phyloP scores from a whole-genome alignment of 2,329 filamentous ascomycete species.

The Emydomyces testavorans region DNA sequence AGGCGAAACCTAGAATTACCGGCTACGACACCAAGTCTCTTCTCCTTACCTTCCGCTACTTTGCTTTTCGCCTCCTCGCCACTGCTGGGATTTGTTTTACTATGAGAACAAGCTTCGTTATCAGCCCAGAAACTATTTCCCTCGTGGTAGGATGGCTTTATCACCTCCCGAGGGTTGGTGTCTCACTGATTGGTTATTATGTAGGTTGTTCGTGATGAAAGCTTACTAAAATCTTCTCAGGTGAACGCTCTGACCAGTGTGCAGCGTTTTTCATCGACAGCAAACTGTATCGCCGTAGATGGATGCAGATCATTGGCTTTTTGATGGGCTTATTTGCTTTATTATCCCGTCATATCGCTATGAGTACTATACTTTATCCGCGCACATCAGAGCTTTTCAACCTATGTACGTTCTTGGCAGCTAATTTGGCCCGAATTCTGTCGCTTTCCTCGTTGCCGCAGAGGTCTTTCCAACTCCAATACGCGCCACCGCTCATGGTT shows the following conservation, averaged over 20 bases:
- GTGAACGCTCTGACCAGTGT: not conserved
- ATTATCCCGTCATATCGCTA: constrained; percentile 82
- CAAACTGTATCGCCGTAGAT: constrained; percentile 91
- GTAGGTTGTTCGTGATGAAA: constrained; percentile 47
- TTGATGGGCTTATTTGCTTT: constrained; percentile 88
- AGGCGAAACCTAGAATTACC: constrained; percentile 76
- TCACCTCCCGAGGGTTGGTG: constrained; percentile 82
- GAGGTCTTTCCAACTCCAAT: constrained; percentile 95
- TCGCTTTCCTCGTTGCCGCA: constrained; percentile 90
- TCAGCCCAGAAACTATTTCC: constrained; percentile 56
- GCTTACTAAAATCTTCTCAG: not conserved
- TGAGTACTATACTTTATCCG: constrained; percentile 62
- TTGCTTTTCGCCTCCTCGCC: constrained; percentile 73
- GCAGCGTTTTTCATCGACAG: constrained; percentile 70
- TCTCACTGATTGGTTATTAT: constrained; percentile 82
- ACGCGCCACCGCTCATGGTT: constrained; percentile 84
- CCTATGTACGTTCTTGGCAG: constrained; percentile 96
- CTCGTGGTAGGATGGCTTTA: constrained; percentile 83
- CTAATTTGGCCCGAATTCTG: constrained; percentile 92
- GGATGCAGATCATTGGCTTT: constrained; percentile 94
- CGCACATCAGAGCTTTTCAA: constrained; percentile 78
- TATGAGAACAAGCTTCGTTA: constrained; percentile 93
- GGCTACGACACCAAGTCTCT: constrained; percentile 86
- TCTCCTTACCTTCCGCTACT: constrained; percentile 64
- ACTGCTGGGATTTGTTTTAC: constrained; percentile 95